These are phyloP conservation scores for Venturia carpophila DNA, from an alignment of 2,329 filamentous ascomycete genomes.

Conservation along the genomic window DNA sequence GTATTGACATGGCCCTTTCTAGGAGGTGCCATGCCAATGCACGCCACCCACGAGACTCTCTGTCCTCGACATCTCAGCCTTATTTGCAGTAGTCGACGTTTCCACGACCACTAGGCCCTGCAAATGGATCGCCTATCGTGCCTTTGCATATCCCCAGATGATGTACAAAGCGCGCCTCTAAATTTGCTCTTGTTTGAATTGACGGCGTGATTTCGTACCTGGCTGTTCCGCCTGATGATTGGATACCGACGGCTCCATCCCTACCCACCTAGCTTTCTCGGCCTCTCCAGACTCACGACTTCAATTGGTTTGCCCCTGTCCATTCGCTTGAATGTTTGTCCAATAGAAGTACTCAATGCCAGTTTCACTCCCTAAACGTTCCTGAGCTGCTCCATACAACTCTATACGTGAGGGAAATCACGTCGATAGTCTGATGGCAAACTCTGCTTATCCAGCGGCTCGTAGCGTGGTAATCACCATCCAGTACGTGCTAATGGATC, in stretches of 20 bases:
- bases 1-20: neutral
- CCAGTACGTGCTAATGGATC: neutral
- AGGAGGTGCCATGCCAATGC: neutral
- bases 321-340: neutral
- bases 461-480: neutral
- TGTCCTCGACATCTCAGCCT: neutral
- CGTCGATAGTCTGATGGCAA: conserved; percentile 4
- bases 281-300: neutral
- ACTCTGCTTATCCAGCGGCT: conserved; percentile 7
- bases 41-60: neutral
- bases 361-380: neutral
- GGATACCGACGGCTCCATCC: neutral
- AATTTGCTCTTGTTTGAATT: neutral
- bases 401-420: conserved; percentile 3
- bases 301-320: conserved; percentile 3
- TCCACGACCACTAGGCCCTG: neutral
- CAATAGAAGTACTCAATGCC: neutral
- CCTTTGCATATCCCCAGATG: conserved; percentile 2
- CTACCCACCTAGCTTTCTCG: neutral
- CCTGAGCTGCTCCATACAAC: conserved; percentile 11
- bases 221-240: neutral
- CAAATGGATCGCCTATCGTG: neutral
- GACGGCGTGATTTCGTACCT: neutral
- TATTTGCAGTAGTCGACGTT: neutral
- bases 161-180: neutral